Conservation (phyloP, 805 yeast genomes). For the Metschnikowia koreensis region DNA sequence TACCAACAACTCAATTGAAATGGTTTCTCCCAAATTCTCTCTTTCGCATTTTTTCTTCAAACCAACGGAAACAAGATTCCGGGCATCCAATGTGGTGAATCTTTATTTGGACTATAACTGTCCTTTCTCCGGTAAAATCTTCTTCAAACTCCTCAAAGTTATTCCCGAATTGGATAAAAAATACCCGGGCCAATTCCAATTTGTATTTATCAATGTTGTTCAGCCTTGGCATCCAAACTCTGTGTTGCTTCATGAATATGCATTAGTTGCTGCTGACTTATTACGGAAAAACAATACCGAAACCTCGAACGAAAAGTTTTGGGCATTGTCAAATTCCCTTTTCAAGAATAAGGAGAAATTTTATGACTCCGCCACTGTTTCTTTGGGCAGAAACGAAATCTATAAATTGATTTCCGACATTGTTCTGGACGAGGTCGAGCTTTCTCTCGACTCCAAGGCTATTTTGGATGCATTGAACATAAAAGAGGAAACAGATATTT, state of each 20-base stretch:
- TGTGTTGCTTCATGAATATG: constrained; percentile 64
- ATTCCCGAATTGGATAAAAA: constrained; percentile 50
- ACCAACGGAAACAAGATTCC: constrained; percentile 18
- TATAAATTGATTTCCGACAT: constrained; percentile 44
- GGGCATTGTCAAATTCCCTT: constrained; percentile 53
- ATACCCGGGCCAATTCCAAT: constrained; percentile 51
- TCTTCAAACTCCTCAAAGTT: constrained; percentile 51
- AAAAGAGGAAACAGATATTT: constrained; percentile 22
- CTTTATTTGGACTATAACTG: constrained; percentile 75
- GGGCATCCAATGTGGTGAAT: constrained; percentile 50
- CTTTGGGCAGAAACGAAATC: constrained; percentile 54
- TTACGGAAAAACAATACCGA: constrained; percentile 37
- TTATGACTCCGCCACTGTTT: constrained; percentile 59
- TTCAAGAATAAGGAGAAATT: constrained; percentile 54
- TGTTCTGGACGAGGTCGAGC: constrained; percentile 22
- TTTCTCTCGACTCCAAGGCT: constrained; percentile 31
- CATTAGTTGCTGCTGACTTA: constrained; percentile 67
- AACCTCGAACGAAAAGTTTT: constrained; percentile 29
- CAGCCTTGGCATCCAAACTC: constrained; percentile 92
- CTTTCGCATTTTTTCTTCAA: constrained; percentile 33
- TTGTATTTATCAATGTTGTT: constrained; percentile 68
- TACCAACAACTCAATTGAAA: constrained; percentile 8
- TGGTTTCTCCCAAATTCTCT: constrained; percentile 45
- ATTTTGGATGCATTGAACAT: constrained; percentile 40
- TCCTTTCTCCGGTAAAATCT: constrained; percentile 68